Percentiles rank a stretch among this genome's conserved stretches.
These are phyloP conservation scores for Nakazawaea ernobii DNA, from an alignment of 805 yeast species.

Conservation along the genomic window DNA sequence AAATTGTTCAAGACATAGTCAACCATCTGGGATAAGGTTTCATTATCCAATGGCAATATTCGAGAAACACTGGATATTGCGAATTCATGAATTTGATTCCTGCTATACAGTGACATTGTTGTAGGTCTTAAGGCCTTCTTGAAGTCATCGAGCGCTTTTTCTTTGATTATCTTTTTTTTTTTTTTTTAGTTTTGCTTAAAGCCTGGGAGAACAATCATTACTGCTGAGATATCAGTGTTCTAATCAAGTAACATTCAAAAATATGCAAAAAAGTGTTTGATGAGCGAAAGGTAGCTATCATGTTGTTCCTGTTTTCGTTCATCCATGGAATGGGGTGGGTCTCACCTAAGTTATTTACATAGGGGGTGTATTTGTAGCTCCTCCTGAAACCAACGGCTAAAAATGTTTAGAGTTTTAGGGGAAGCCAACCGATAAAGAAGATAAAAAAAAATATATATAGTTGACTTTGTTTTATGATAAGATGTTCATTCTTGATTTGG, in stretches of 20 bases:
- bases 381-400: constrained; percentile 1
- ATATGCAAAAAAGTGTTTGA: no score
- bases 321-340: no score
- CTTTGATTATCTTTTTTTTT: background rate
- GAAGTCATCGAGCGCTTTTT: no score
- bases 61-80: constrained; percentile 19
- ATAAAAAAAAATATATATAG: constrained; percentile 9
- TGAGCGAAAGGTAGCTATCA: no score
- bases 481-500: no score
- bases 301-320: no score
- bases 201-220: no score
- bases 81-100: constrained; percentile 19
- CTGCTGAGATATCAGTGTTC: no score
- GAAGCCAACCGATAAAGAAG: background rate
- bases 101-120: constrained; percentile 11
- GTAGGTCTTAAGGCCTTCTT: no score
- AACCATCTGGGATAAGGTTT: constrained; percentile 48
- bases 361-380: background rate
- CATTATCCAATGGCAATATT: constrained; percentile 54
- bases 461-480: no score
- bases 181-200: background rate
- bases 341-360: no score
- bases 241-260: no score
- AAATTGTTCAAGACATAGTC: constrained; percentile 42
- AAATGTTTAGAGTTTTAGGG: background rate